Conservation (phyloP, 2,329 filamentous ascomycete genomes). For the Penicillium vulpinum region DNA sequence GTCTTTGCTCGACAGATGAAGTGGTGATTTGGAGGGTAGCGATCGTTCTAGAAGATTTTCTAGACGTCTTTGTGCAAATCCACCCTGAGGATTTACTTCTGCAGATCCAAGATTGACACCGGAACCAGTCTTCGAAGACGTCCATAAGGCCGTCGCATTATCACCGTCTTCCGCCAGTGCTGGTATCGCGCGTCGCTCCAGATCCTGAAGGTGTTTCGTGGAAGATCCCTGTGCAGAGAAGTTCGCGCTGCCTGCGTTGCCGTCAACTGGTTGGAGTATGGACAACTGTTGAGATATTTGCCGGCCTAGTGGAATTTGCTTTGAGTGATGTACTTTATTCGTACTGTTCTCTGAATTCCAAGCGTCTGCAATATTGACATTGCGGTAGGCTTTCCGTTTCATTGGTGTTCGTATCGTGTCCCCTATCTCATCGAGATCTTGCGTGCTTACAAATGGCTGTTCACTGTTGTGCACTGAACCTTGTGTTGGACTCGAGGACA, state of each 20-base stretch:
- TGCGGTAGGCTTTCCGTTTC: constrained; percentile 24
- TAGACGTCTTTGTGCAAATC: constrained; percentile 27
- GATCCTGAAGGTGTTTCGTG: constrained; percentile 36
- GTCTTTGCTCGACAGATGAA: constrained; percentile 7
- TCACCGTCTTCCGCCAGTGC: constrained; percentile 55
- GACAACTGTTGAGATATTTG: constrained; percentile 3
- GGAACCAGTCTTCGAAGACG: not conserved
- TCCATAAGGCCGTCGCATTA: constrained; percentile 9
- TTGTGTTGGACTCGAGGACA: constrained; percentile 36
- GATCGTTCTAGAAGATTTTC: constrained; percentile 35
- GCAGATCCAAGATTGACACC: not conserved
- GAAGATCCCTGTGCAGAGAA: constrained; percentile 7
- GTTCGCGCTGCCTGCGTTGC: constrained; percentile 22
- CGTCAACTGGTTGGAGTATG: constrained; percentile 32
- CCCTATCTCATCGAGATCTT: constrained; percentile 60
- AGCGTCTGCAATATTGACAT: constrained; percentile 2
- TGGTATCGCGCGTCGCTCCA: constrained; percentile 41
- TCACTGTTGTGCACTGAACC: constrained; percentile 9
- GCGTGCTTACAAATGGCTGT: constrained; percentile 53
- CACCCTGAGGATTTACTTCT: not conserved
- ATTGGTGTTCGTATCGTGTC: constrained; percentile 45
- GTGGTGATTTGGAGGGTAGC: constrained; percentile 22
- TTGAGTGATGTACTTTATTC: constrained; percentile 1
- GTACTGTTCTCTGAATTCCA: not conserved
- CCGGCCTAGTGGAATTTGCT: not conserved